Evolutionary conservation across 768 basidiomycete species (phyloP), one percentile per base, ranked within the genome.

Genomic region (Chalciporus chontae): DNA sequence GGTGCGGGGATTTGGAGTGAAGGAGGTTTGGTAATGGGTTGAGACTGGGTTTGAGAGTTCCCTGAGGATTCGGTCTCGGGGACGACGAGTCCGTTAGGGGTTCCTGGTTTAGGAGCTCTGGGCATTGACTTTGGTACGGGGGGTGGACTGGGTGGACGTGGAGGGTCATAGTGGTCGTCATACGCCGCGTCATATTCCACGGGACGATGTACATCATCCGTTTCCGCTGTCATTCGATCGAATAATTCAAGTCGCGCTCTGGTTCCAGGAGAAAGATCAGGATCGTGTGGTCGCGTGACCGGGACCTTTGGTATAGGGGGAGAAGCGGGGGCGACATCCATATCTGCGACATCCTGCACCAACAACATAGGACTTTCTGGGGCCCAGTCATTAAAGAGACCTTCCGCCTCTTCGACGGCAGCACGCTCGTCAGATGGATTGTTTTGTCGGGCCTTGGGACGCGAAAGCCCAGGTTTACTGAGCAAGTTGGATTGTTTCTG

Each of bases 31-130:
- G 23, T 46, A 5, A 32, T 32, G 9, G 50, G 8, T 7, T 57
- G 64, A 8, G 52, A 45, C 45, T 61, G 67, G 21, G 43, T 48
- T 29, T 59, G 59, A 9, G 53, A 64, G 18, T 48, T 56, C 17
- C 53, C 52, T 3, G 69, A 68, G 1, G 56, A 65, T 29, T 69
- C 63, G 0, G 69, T 69, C 43, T 67, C 68, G 3, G 69, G 68
- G 4, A 69, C 65, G 21, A 66, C n/a, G 27, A 62, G 56, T 14
- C 52, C 57, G 13, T 65, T 60, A 5, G 52, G 40, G 3, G 46
- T 53, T 24, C 23, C 40, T 18, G 2, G 19, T 42, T 52, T 54
- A 4, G 54, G 2, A n/a, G 0, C 40, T 36, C 54, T 50, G 14
- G 23, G 1, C 37, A 51, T 40, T 5, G 52, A 19, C 7, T 37